Percentiles rank a stretch among this genome's conserved stretches.
Evolutionary conservation across 1,284 basidiomycete species (phyloP).

Genomic region (Ceratobasidium sp.): DNA sequence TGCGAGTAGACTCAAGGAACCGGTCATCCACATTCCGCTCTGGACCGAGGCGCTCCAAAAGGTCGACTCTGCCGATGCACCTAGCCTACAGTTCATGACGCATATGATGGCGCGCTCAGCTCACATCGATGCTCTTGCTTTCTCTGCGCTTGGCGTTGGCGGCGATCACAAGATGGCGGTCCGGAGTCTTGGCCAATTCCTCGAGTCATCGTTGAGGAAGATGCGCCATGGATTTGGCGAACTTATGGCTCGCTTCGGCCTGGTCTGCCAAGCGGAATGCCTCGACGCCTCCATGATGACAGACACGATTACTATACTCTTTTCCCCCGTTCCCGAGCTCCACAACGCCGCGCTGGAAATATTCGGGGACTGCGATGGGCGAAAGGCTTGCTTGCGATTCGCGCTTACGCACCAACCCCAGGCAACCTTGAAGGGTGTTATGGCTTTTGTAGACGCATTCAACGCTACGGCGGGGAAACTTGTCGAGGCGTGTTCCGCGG

Average conservation of each 20-base stretch:
- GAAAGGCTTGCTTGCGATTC: slow-evolving; percentile 84
- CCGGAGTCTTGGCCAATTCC: slow-evolving; percentile 57
- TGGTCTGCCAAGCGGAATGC: slow-evolving; percentile 63
- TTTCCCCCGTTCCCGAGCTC: slow-evolving; percentile 81
- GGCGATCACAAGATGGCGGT: slow-evolving; percentile 46
- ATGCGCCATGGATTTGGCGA: slow-evolving; percentile 72
- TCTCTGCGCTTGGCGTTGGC: background rate
- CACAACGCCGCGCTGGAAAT: slow-evolving; percentile 79
- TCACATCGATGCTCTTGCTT: slow-evolving; percentile 59
- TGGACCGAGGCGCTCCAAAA: slow-evolving; percentile 22
- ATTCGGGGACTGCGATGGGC: slow-evolving; percentile 85
- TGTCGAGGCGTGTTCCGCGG: slow-evolving; percentile 85
- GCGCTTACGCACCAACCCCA: slow-evolving; percentile 74
- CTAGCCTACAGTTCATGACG: slow-evolving; percentile 12
- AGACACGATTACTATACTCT: slow-evolving; percentile 71
- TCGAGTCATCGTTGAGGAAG: slow-evolving; percentile 68
- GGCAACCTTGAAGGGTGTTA: slow-evolving; percentile 74
- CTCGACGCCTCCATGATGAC: slow-evolving; percentile 67
- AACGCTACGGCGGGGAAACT: slow-evolving; percentile 68
- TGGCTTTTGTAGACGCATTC: slow-evolving; percentile 73
- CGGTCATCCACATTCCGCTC: slow-evolving; percentile 4
- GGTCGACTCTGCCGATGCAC: slow-evolving; percentile 7
- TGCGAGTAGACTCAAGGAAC: slow-evolving; percentile 23
- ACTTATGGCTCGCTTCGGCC: slow-evolving; percentile 67
- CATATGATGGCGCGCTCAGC: slow-evolving; percentile 35